Percentiles rank a stretch among this genome's conserved stretches.
These are phyloP conservation scores for Porogramme epimiltina DNA, from an alignment of 1,284 basidiomycete genomes.

Conservation along the genomic window DNA sequence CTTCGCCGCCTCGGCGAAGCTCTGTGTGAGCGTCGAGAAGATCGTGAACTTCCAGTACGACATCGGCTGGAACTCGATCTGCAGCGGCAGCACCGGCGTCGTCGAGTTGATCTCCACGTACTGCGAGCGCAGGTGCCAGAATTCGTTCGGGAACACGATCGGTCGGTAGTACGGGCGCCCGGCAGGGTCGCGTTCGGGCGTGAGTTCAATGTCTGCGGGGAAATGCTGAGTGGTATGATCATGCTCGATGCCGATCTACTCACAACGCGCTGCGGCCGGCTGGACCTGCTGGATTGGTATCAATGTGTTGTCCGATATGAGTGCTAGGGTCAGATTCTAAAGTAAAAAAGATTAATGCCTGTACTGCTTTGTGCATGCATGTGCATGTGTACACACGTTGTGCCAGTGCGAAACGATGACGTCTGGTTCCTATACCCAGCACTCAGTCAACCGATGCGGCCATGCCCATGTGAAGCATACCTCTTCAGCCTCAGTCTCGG, in stretches of 20 bases:
- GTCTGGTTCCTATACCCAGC: conserved; percentile 42
- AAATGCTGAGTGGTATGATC: conserved; percentile 7
- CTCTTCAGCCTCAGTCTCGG: conserved; percentile 36
- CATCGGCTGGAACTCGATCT: conserved; percentile 84
- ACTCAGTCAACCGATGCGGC: neutral
- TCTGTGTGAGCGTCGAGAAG: conserved; percentile 78
- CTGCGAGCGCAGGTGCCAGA: conserved; percentile 87
- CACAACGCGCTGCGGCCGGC: conserved; percentile 65
- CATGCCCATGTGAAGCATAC: conserved; percentile 20
- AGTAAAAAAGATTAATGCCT: conserved; percentile 1
- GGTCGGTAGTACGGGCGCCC: conserved; percentile 79
- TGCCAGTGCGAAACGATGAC: conserved; percentile 85
- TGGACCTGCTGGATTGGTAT: conserved; percentile 65
- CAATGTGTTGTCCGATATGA: conserved; percentile 71
- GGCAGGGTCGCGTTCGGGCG: conserved; percentile 61
- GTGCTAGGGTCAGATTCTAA: conserved; percentile 85
- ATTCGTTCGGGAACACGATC: conserved; percentile 92
- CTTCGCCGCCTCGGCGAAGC: conserved; percentile 82
- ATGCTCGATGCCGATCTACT: conserved; percentile 27
- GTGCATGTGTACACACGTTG: conserved; percentile 44
- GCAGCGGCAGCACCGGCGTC: conserved; percentile 73
- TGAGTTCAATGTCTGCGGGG: conserved; percentile 56
- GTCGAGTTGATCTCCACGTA: conserved; percentile 81
- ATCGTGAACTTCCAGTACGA: conserved; percentile 86
- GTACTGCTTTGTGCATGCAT: neutral